A percentile compares a stretch with the other conserved stretches of the same genome.
Evolutionary conservation across 1,284 basidiomycete genomes (phyloP).

Genomic region (Leccinum pachyderme): DNA sequence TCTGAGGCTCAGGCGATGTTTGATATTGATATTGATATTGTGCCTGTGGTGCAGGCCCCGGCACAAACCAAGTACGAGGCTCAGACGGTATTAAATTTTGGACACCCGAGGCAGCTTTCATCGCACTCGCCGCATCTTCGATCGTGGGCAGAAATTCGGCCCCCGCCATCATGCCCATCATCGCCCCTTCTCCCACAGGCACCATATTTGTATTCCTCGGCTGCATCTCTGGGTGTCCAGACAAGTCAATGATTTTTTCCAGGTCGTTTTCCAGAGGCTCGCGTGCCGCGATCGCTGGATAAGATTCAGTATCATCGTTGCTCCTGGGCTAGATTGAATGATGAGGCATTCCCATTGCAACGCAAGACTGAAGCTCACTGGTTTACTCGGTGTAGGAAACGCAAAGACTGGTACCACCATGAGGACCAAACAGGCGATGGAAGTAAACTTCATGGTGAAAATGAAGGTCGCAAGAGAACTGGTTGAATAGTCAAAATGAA

Average conservation of each 20-base stretch:
- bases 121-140: no score
- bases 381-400: neutral
- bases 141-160: no score
- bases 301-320: neutral
- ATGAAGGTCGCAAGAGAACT: neutral
- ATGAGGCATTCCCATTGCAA: neutral
- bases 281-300: neutral
- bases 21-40: no score
- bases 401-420: neutral
- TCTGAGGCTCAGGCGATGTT: no score
- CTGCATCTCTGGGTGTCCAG: neutral
- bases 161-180: no score
- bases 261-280: neutral
- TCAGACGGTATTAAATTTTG: no score
- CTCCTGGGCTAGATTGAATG: neutral
- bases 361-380: neutral
- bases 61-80: no score
- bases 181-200: no score
- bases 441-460: neutral
- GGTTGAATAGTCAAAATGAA: neutral
- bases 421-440: neutral
- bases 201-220: neutral
- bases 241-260: neutral
- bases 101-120: no score
- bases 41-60: no score